A percentile compares a stretch with the other conserved stretches of the same genome.
Conservation (phyloP, 2,329 filamentous ascomycete genomes). For the Graphilbum fragrans region DNA sequence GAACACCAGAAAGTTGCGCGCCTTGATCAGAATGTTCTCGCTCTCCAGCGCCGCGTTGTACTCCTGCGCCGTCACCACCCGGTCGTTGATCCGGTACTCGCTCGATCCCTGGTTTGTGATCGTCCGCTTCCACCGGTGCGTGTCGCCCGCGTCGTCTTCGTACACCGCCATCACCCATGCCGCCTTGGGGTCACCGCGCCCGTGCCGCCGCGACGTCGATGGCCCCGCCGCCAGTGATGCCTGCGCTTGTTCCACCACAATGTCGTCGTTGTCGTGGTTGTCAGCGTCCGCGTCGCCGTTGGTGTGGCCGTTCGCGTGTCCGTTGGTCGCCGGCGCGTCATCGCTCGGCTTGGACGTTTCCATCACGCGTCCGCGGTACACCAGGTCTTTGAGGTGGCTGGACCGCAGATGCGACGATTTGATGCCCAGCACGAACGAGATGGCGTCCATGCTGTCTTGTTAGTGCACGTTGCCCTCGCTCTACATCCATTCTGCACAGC, state of each 20-base stretch:
- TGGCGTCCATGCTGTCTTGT: conserved; percentile 77
- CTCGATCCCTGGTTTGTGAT: conserved; percentile 83
- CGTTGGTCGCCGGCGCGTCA: conserved; percentile 51
- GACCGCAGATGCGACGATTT: conserved; percentile 97
- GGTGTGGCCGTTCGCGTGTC: conserved; percentile 46
- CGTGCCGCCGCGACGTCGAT: too few relatives aligned
- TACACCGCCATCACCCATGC: conserved; percentile 99
- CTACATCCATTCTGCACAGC: too few relatives aligned
- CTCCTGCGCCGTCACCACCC: conserved; percentile 72
- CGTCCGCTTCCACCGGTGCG: conserved; percentile 89
- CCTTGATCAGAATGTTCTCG: conserved; percentile 96
- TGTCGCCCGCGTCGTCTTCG: conserved; percentile 89
- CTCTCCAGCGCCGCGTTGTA: conserved; percentile 88
- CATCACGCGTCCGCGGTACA: conserved; percentile 89
- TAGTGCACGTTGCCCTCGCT: too few relatives aligned
- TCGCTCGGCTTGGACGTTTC: conserved; percentile 88
- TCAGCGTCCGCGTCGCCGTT: conserved; percentile 36
- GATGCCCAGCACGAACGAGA: conserved; percentile 96
- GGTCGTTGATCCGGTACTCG: conserved; percentile 95
- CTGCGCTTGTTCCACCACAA: too few relatives aligned
- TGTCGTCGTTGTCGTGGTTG: conserved; percentile 46
- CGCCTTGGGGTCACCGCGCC: conserved; percentile 75
- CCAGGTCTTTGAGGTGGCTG: conserved; percentile 81
- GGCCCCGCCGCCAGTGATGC: too few relatives aligned
- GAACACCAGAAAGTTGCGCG: conserved; percentile 94